These are phyloP conservation scores for Coemansia sp. DNA, from an alignment of 192 early-diverging fungal genomes.

Conservation along the genomic window DNA sequence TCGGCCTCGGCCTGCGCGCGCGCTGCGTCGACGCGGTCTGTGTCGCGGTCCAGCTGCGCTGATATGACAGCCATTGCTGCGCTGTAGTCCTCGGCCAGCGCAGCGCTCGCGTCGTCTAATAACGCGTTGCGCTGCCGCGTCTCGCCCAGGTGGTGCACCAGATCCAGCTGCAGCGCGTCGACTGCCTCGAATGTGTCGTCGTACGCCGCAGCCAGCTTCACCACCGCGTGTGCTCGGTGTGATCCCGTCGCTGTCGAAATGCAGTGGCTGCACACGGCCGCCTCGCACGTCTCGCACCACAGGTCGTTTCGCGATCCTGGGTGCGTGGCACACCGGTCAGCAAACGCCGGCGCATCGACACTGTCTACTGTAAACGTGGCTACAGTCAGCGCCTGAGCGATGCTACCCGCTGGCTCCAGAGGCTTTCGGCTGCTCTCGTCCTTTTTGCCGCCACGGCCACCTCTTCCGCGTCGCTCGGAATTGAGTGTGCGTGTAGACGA, in stretches of 20 bases:
- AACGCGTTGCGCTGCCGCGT: constrained; percentile 33
- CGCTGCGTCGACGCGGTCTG: not conserved
- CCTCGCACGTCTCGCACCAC: constrained; percentile 44
- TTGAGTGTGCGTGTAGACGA: not conserved
- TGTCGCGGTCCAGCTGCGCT: not conserved
- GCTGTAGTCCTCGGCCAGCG: constrained; percentile 7
- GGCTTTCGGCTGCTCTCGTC: not conserved
- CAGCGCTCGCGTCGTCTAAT: constrained; percentile 9
- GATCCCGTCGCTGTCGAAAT: not conserved
- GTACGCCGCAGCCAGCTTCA: constrained; percentile 41
- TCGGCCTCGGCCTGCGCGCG: not conserved
- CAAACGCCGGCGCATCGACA: not conserved
- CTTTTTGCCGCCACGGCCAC: not conserved
- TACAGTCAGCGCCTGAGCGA: not conserved
- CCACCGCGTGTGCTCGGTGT: constrained; percentile 24
- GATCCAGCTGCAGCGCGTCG: constrained; percentile 33
- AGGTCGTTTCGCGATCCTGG: constrained; percentile 42
- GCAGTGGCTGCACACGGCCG: constrained; percentile 41
- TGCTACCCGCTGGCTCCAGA: not conserved
- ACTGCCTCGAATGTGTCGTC: constrained; percentile 51
- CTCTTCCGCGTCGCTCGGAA: not conserved
- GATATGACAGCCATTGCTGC: constrained; percentile 19
- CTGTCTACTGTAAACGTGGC: not conserved
- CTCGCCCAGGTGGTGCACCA: constrained; percentile 31
- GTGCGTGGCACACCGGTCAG: constrained; percentile 46